Percentiles rank a stretch among this genome's conserved stretches.
Conservation (phyloP, 352 stramenopile genomes). For the Phytopythium kandeliae region DNA sequence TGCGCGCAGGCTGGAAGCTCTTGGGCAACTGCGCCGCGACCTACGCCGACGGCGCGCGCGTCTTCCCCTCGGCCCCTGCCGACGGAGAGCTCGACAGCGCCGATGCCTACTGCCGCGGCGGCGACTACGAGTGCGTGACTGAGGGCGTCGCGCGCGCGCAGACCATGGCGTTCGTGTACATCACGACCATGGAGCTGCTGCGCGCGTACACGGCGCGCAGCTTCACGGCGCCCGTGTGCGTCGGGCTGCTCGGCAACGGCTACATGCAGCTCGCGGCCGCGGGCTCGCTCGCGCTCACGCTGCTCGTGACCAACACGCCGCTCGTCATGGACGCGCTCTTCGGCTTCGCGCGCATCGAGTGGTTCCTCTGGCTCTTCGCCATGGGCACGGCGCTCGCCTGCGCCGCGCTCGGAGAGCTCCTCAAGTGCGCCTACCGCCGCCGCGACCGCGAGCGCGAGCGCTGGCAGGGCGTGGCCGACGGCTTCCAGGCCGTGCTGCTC, state of each 20-base stretch:
- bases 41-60: conserved; percentile 14
- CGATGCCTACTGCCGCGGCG: conserved; percentile 14
- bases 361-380: conserved; percentile 34
- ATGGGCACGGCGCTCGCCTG: conserved; percentile 27
- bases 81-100: conserved; percentile 12
- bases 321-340: conserved; percentile 33
- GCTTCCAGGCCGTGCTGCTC: conserved; percentile 28
- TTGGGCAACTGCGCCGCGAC: conserved; percentile 19
- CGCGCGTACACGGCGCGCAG: conserved; percentile 39
- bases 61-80: conserved; percentile 10
- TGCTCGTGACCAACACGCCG: conserved; percentile 28
- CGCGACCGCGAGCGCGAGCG: conserved; percentile 20
- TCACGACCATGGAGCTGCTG: conserved; percentile 45
- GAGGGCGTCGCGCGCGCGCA: conserved; percentile 32
- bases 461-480: conserved; percentile 28
- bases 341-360: conserved; percentile 32
- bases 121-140: conserved; percentile 31
- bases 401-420: conserved; percentile 24
- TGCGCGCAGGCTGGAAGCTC: conserved; percentile 17
- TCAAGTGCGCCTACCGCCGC: conserved; percentile 37
- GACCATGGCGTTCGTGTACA: conserved; percentile 42
- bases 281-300: conserved; percentile 28
- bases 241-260: conserved; percentile 28
- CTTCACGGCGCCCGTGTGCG: conserved; percentile 38
- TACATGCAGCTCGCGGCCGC: conserved; percentile 38